Base-by-base conservation (phyloP, 2,329 filamentous ascomycete genomes). In the Claviceps fusiformis region DNA sequence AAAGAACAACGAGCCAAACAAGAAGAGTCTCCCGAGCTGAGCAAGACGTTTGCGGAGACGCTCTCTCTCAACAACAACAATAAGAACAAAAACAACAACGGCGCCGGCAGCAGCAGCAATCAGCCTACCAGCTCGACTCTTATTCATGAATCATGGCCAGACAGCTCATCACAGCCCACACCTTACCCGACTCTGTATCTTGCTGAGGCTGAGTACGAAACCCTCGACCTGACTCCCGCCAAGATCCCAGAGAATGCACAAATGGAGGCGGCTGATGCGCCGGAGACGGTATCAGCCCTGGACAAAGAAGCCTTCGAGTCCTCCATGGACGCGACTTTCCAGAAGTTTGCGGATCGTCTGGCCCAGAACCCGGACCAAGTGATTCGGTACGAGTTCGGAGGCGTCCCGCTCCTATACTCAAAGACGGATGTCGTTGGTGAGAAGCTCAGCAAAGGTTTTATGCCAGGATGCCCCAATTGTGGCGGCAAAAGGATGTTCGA, bases 151-250 rank as follows among this genome's bases (percentile, higher is more conserved):
- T 85, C 89, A 9, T 97, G 91, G 91, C 92, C 92, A 0, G 66
- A 77, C 13, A 71, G 75, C 44, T 75, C 81, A 1, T 71, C 77
- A 0, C 85, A 87, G 61, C 87, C 89, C 0, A 58, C 75, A 1
- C 75, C 89, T 0, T 97, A 91, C 70, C 86, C 89, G 0, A 73
- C 79, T 35, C 87, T 86, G 65, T 88, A 89, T 73, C 82, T 92
- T 48, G 77, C 85, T 52, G 93, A 97, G 62, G 92, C 92, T 53
- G 92, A 95, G 65, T 95, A 89, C 71, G 93, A 98, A 70, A 87
- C 86, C 4, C 79, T 97, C 31, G 88, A 89, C 58, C 82, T 61
- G 63, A 74, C 66, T 2, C 77, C 79, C 0, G 58, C 60, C 1
- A 77, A 78, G 47, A 76, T 77, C 41, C 75, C 74, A 57, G 73